phyloP scores from a whole-genome alignment of 805 yeast species.

The Isabelozyma heimii region DNA sequence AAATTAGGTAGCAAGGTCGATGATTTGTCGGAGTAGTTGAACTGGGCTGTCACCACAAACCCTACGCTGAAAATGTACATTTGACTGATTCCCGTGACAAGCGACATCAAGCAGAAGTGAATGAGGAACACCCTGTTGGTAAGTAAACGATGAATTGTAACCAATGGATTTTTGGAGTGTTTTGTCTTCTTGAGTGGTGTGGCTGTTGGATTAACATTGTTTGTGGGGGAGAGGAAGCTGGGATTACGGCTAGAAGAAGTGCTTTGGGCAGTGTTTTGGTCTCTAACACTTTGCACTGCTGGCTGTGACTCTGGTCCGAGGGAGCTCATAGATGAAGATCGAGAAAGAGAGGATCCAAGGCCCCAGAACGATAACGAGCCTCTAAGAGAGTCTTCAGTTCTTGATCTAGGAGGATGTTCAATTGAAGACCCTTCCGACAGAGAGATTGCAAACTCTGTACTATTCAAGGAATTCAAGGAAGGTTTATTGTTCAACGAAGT shows the following conservation, averaged over 20 bases:
- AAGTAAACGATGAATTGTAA: conserved; percentile 10
- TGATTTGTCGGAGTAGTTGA: conserved; percentile 18
- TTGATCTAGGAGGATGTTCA: conserved; percentile 1
- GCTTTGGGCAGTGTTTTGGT: conserved; percentile 4
- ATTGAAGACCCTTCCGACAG: background rate
- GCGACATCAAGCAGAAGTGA: conserved; percentile 54
- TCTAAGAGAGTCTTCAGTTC: conserved; percentile 11
- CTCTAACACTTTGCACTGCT: conserved; percentile 7
- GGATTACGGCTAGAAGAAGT: conserved; percentile 1
- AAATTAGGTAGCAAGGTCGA: background rate
- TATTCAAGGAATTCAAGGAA: background rate
- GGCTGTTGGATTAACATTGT: background rate
- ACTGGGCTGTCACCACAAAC: conserved; percentile 54
- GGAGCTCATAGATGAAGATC: conserved; percentile 12
- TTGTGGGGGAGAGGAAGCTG: background rate
- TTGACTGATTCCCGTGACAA: conserved; percentile 65
- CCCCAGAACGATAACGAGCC: conserved; percentile 44
- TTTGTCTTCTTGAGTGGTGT: background rate
- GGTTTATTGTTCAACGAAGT: background rate
- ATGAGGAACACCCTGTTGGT: conserved; percentile 38
- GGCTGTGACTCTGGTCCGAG: conserved; percentile 12
- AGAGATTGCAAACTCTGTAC: background rate
- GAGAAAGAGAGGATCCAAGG: conserved; percentile 30
- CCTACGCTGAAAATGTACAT: conserved; percentile 74
- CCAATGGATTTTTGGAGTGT: background rate